phyloP scores from a whole-genome alignment of 2,329 filamentous ascomycete species.

The Paecilomyces niveus region DNA sequence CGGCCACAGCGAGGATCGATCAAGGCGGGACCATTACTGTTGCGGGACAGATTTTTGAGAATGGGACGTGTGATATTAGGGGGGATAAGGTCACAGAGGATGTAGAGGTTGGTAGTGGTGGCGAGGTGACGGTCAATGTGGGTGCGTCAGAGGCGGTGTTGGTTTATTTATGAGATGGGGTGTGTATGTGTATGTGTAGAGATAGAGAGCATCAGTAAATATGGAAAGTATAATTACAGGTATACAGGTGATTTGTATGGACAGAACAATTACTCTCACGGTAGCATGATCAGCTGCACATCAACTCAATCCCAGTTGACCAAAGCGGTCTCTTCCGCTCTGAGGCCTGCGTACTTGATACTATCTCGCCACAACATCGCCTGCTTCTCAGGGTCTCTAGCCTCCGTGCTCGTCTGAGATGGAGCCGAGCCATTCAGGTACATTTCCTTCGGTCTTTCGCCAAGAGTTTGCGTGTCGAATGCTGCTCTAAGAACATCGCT shows the following conservation, averaged over 20 bases:
- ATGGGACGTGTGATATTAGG: conserved; percentile 42
- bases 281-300: no score
- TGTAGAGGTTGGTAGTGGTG: conserved; percentile 12
- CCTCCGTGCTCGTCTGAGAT: conserved; percentile 3
- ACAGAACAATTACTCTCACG: no score
- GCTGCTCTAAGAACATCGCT: background rate
- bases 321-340: background rate
- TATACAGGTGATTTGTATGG: no score
- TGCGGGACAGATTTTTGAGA: conserved; percentile 41
- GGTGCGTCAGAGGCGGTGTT: conserved; percentile 44
- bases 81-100: conserved; percentile 21
- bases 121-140: conserved; percentile 34
- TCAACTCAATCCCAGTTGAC: background rate
- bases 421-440: conserved; percentile 3
- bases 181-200: background rate
- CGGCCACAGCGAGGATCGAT: conserved; percentile 39
- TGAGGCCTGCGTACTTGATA: conserved; percentile 1
- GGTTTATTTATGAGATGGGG: conserved; percentile 31
- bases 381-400: conserved; percentile 1
- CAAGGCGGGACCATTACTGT: conserved; percentile 37
- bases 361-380: conserved; percentile 5
- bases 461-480: background rate
- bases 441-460: background rate
- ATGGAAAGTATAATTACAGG: no score
- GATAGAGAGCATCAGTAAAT: no score